Evolutionary conservation across 169 alveolate genomes (phyloP).

Genomic region (Cryptosporidium meleagridis): DNA sequence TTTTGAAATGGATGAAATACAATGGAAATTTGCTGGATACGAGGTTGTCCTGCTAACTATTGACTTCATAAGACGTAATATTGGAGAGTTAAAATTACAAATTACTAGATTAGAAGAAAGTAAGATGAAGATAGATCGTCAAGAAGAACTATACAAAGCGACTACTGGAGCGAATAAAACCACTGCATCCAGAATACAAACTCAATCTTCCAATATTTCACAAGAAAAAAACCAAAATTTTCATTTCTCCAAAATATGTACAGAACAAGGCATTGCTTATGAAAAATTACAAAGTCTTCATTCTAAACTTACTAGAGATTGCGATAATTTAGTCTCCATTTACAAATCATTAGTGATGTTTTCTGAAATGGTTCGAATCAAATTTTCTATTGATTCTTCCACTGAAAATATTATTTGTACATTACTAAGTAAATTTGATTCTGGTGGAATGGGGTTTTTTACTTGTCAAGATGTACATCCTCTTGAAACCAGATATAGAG

Average conservation of each 20-base stretch:
- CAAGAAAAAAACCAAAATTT: not conserved
- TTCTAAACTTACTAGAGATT: constrained; percentile 15
- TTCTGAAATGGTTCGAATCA: constrained; percentile 39
- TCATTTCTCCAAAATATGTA: not conserved
- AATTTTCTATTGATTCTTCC: constrained; percentile 3
- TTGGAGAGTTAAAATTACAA: constrained; percentile 27
- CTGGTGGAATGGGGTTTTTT: constrained; percentile 51
- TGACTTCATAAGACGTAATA: constrained; percentile 17
- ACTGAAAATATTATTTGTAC: constrained; percentile 22
- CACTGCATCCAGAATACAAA: not conserved
- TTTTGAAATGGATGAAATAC: constrained; percentile 62
- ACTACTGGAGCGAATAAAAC: not conserved
- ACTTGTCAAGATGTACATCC: constrained; percentile 33
- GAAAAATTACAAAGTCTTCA: constrained; percentile 7
- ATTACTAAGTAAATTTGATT: constrained; percentile 1
- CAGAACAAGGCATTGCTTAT: constrained; percentile 1
- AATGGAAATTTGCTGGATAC: constrained; percentile 36
- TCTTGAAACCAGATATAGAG: constrained; percentile 56
- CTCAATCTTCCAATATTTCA: not conserved
- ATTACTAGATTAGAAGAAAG: constrained; percentile 40
- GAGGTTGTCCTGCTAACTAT: constrained; percentile 19
- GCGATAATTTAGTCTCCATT: not conserved
- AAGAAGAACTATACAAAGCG: not conserved
- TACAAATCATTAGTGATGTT: constrained; percentile 35
- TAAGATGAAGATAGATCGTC: not conserved